Percentiles rank a stretch among this genome's conserved stretches.
Conservation (phyloP, 176 grass and related monocot genomes). For the Elymus sibiricus region DNA sequence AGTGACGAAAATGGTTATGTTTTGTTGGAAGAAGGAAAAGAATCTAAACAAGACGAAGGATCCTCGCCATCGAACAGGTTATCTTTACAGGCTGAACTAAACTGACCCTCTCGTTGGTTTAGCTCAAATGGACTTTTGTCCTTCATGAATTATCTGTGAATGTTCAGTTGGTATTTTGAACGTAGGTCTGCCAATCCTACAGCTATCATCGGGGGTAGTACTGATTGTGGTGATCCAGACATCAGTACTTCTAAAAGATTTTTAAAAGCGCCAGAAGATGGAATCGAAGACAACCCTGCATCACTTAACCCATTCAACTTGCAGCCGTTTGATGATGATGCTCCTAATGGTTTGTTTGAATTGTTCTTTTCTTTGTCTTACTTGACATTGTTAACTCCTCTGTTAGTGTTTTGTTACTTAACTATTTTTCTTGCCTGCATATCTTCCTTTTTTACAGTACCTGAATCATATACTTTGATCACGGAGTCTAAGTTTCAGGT, state of each 20-base stretch:
- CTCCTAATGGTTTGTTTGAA: conserved; percentile 65
- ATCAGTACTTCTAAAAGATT: conserved; percentile 43
- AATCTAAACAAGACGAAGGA: conserved; percentile 64
- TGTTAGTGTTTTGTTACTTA: conserved; percentile 12
- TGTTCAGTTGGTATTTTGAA: conserved; percentile 36
- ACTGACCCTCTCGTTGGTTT: conserved; percentile 7
- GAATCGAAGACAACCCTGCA: conserved; percentile 34
- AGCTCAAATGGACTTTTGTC: conserved; percentile 13
- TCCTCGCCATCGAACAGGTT: conserved; percentile 56
- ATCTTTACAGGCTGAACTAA: conserved; percentile 12
- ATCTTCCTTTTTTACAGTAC: conserved; percentile 53
- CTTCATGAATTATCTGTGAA: conserved; percentile 40
- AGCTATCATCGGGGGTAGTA: conserved; percentile 25
- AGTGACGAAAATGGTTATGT: conserved; percentile 54
- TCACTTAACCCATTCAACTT: conserved; percentile 47
- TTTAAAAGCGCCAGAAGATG: conserved; percentile 49
- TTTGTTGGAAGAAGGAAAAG: conserved; percentile 54
- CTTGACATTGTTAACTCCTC: not conserved
- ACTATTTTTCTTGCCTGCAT: conserved; percentile 19
- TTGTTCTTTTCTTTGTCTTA: conserved; percentile 3
- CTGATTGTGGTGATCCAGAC: conserved; percentile 40
- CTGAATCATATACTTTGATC: conserved; percentile 65
- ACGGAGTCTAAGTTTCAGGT: conserved; percentile 80
- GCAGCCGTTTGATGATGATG: conserved; percentile 52
- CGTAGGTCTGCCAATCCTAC: conserved; percentile 48